Evolutionary conservation across 257 asterid species (phyloP), one percentile per base, ranked within the genome.

Genomic region (Coffea canephora): DNA sequence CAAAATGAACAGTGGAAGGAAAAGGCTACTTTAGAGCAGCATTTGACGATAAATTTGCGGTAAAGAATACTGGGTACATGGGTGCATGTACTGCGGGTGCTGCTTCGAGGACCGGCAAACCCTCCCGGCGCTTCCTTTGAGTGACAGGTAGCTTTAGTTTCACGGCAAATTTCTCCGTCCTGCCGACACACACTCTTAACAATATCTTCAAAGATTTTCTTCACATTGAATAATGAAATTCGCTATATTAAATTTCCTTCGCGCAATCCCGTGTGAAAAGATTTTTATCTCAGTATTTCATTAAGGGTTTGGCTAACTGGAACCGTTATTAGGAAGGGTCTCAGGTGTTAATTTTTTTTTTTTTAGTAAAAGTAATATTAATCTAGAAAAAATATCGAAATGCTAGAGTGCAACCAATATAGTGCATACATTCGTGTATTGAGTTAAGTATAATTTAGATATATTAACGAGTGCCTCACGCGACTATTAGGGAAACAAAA

Each of bases 51-150:
- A 43, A 69, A 69, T 52, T 41, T 31, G 54, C 6, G 19, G 74
- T 41, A 70, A 43, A 43, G 74, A 39, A 72, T n/a, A 71, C 81
- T 73, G 69, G 41, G 61, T 79, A 82, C 87, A 83, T 69, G 88
- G 83, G 64, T 80, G 82, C 90, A 78, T 82, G 83, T 78, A 82
- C 86, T 52, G 74, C 85, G 85, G 84, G 70, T 85, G 92, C 64
- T 49, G 8, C 64, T 72, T 72, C 25, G 27, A 72, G 76, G 15
- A 72, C 46, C 76, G 76, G 76, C 76, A 49, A 72, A 14, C 25
- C 76, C 19, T 14, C 52, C 52, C 11, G 45, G 45, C 5, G 64
- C 64, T 72, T 72, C 76, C 64, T 25, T 27, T 12, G 62, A 72
- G n/a, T 8, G 25, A 49, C n/a, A 72, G 76, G 25, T n/a, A n/a